These are phyloP conservation scores for Epichloe glyceriae DNA, from an alignment of 2,329 filamentous ascomycete species.

Conservation along the genomic window DNA sequence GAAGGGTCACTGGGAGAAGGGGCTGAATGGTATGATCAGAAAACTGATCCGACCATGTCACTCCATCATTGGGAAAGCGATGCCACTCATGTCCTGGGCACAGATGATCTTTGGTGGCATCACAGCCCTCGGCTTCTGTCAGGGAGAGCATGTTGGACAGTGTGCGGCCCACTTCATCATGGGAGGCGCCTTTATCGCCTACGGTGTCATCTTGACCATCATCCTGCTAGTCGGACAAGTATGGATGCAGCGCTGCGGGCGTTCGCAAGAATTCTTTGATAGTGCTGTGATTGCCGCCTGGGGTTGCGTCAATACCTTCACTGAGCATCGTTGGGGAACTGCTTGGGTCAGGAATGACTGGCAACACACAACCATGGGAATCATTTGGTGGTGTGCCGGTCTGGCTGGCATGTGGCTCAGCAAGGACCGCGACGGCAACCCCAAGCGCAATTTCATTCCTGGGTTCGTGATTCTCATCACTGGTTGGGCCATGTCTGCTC, in stretches of 20 bases:
- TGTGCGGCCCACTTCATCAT: constrained; percentile 97
- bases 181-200: constrained; percentile 91
- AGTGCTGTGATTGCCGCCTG: constrained; percentile 80
- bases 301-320: constrained; percentile 97
- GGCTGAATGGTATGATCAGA: constrained; percentile 67
- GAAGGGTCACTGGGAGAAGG: constrained; percentile 76
- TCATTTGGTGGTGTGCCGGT: constrained; percentile 95
- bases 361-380: constrained; percentile 98
- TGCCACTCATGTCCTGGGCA: constrained; percentile 78
- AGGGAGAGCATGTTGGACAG: constrained; percentile 80
- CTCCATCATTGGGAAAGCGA: constrained; percentile 69
- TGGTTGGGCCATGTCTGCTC: constrained; percentile 88
- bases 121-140: constrained; percentile 82
- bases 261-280: constrained; percentile 96
- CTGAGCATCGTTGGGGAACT: constrained; percentile 86
- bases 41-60: constrained; percentile 60
- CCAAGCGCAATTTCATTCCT: constrained; percentile 86
- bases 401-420: constrained; percentile 88
- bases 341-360: constrained; percentile 88
- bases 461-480: constrained; percentile 84
- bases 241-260: constrained; percentile 70
- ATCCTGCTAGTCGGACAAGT: constrained; percentile 77
- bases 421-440: constrained; percentile 65
- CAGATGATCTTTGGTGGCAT: constrained; percentile 97
- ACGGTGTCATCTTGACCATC: constrained; percentile 78